Conservation (phyloP, 2,329 filamentous ascomycete species). For the Botrytis cinerea region DNA sequence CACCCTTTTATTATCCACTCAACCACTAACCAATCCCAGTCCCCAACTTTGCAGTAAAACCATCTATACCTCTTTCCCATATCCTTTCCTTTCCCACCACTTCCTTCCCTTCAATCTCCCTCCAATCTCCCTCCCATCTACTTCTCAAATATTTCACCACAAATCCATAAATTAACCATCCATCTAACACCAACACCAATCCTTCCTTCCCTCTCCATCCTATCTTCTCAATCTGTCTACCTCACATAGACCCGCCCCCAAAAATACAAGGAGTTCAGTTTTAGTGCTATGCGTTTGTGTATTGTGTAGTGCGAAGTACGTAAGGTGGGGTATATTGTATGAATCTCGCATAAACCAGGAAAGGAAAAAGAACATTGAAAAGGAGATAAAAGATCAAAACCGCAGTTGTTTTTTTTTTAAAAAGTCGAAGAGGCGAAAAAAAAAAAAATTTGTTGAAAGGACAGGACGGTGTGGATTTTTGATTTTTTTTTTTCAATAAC, state of each 20-base stretch:
- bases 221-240: neutral
- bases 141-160: neutral
- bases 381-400: conserved; percentile 12
- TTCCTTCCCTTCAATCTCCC: neutral
- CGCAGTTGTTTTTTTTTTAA: conserved; percentile 12
- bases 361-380: conserved; percentile 23
- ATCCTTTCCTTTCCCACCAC: neutral
- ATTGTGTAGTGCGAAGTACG: neutral
- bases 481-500: conserved; percentile 21
- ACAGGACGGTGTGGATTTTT: conserved; percentile 39
- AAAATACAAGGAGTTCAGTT: conserved; percentile 12
- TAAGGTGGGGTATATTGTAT: conserved; percentile 24
- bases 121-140: neutral
- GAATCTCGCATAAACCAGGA: conserved; percentile 5
- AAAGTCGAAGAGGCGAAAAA: conserved; percentile 24
- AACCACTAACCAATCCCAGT: neutral
- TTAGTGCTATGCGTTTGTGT: neutral
- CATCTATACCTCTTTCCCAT: neutral
- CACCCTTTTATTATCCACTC: conserved; percentile 19
- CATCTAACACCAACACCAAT: conserved; percentile 5
- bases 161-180: neutral
- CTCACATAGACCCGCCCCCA: neutral
- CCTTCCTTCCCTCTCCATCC: neutral
- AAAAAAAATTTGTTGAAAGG: conserved; percentile 34
- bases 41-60: conserved; percentile 11